A percentile compares a stretch with the other conserved stretches of the same genome.
Evolutionary conservation across 78 protist genomes (phyloP).

Genomic region (Dictyostelium capitatum): DNA sequence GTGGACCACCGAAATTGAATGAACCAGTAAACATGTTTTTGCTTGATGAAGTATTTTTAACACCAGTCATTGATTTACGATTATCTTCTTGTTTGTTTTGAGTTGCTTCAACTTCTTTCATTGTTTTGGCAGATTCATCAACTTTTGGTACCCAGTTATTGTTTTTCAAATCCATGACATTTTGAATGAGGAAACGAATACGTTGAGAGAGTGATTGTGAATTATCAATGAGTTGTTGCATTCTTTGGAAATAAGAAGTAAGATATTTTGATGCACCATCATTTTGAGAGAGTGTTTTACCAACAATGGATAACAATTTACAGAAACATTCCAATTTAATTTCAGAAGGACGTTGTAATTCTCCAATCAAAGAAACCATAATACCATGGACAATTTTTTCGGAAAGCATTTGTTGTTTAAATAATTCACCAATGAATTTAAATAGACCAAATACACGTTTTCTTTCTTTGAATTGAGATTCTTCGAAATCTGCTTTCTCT

Average conservation of each 20-base stretch:
- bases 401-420: slow-evolving; percentile 72
- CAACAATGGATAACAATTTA: slow-evolving; percentile 48
- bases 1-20: not conserved
- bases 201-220: slow-evolving; percentile 49
- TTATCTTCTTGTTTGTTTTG: slow-evolving; percentile 28
- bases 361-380: slow-evolving; percentile 70
- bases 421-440: slow-evolving; percentile 83
- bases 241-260: slow-evolving; percentile 27
- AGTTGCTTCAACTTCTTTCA: slow-evolving; percentile 41
- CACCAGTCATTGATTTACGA: slow-evolving; percentile 39
- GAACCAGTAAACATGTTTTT: not conserved
- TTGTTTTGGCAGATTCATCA: slow-evolving; percentile 40
- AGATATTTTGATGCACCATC: slow-evolving; percentile 14
- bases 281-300: slow-evolving; percentile 26
- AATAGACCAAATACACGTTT: slow-evolving; percentile 67
- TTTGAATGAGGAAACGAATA: slow-evolving; percentile 80
- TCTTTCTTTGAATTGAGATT: slow-evolving; percentile 42
- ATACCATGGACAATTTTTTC: slow-evolving; percentile 73
- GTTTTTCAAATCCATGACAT: slow-evolving; percentile 71
- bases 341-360: slow-evolving; percentile 57
- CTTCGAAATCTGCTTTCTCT: slow-evolving; percentile 52
- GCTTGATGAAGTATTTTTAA: not conserved
- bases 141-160: slow-evolving; percentile 56
- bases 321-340: slow-evolving; percentile 80
- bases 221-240: slow-evolving; percentile 20